Conservation (phyloP, 306 rosid genomes). For the Adenanthera pavonina region DNA sequence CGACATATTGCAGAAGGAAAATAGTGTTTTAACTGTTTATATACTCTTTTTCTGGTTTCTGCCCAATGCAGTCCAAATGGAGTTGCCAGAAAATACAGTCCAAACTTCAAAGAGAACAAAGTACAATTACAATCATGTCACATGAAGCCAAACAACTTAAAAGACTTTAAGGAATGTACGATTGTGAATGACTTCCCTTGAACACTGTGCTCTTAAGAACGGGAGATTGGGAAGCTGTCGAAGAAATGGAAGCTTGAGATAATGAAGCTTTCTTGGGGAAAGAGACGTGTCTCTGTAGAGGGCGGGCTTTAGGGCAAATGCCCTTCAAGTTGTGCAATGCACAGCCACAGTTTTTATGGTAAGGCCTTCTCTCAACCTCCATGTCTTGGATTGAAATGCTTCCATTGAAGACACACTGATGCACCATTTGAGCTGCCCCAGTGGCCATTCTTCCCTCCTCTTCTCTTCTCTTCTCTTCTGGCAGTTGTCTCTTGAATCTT, state of each 20-base stretch:
- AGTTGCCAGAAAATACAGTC: neutral
- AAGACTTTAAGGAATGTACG: neutral
- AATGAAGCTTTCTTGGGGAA: slow-evolving; percentile 48
- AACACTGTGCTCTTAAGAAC: slow-evolving; percentile 12
- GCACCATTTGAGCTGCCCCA: slow-evolving; percentile 48
- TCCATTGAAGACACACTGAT: slow-evolving; percentile 61
- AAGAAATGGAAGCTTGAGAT: slow-evolving; percentile 19
- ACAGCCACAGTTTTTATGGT: slow-evolving; percentile 83
- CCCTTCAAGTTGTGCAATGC: slow-evolving; percentile 58
- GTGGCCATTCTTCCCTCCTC: slow-evolving; percentile 44
- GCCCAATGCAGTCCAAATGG: neutral
- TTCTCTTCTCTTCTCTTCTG: neutral
- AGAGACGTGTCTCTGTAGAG: slow-evolving; percentile 39
- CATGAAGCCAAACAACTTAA: slow-evolving; percentile 2
- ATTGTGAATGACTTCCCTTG: neutral
- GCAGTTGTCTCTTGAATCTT: neutral
- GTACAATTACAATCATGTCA: neutral
- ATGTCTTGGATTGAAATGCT: slow-evolving; percentile 58
- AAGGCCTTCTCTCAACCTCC: slow-evolving; percentile 70
- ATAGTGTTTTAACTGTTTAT: neutral
- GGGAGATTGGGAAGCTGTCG: slow-evolving; percentile 35
- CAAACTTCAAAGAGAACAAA: neutral
- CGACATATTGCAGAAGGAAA: neutral
- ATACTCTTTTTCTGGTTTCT: slow-evolving; percentile 12
- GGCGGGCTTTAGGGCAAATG: slow-evolving; percentile 26